Evolutionary conservation across 1,139 yeast species (phyloP), one percentile per base, ranked within the genome.

Genomic region (Lodderomyces theae): DNA sequence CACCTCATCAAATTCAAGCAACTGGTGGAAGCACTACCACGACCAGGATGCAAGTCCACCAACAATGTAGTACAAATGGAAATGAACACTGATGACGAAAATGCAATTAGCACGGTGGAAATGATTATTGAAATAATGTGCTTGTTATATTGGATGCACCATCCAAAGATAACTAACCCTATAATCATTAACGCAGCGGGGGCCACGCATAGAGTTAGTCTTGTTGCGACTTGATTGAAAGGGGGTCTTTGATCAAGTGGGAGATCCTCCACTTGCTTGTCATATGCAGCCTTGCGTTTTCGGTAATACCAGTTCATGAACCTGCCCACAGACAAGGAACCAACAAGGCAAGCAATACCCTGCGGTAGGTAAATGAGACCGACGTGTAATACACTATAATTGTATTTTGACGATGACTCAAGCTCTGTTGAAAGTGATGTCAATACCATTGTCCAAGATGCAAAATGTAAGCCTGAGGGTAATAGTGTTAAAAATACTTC

Each of bases 301-400:
- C 40, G 39, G 44, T 67, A 69, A 47, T 64, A 64, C 49, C 48
- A 45, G 45, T 69, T 60, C 37, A 69, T 45, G 4, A 51, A 19
- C 37, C 45, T 53, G 0, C 74, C 74, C 3, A 61, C 52, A 1
- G 52, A 15, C n/a, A 68, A 38, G 0, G 72, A 63, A 1, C 66
- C 61, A 7, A 57, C 22, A 12, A 68, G 52, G 34, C 68, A 59
- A 7, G 55, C 51, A 2, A 68, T 42, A 13, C 74, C 74, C 41
- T 67, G 73, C 10, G 74, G 73, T 24, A 69, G 51, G 41, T 68
- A 69, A 6, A 67, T 55, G 24, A 61, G 51, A 15, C 74, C 74
- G 6, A 67, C 69, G 42, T 66, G 61, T 51, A 66, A 51, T 1
- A 66, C 63, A 9, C 58, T 43, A 46, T 66, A 68, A 38, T 61